Evolutionary conservation across 2,329 filamentous ascomycete genomes (phyloP).

Genomic region (Pseudocercospora pini-densiflorae): DNA sequence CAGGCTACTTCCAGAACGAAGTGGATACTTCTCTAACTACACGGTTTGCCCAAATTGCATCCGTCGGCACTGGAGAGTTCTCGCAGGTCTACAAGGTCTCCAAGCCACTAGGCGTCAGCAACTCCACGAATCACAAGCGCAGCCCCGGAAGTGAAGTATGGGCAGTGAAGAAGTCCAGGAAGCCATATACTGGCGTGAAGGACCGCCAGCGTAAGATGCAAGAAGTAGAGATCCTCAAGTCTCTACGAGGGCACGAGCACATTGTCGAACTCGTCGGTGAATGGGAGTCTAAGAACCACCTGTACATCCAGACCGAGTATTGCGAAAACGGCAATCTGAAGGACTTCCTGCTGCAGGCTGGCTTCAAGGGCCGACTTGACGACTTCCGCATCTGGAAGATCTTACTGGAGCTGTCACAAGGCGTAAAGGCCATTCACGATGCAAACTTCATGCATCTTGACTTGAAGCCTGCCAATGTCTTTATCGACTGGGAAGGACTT

Average conservation of each 20-base stretch:
- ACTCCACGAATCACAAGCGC: conserved; percentile 17
- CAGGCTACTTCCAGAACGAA: conserved; percentile 70
- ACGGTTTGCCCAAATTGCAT: conserved; percentile 80
- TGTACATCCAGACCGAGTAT: conserved; percentile 98
- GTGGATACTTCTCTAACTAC: conserved; percentile 74
- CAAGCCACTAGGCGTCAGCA: conserved; percentile 43
- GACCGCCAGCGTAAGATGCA: conserved; percentile 84
- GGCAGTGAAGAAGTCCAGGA: conserved; percentile 91
- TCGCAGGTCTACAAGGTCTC: conserved; percentile 87
- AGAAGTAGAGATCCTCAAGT: conserved; percentile 79
- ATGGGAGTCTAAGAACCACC: conserved; percentile 83
- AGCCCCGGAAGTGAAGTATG: conserved; percentile 59
- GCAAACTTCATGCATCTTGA: conserved; percentile 85
- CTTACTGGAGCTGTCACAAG: conserved; percentile 79
- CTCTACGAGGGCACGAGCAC: conserved; percentile 80
- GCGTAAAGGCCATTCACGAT: conserved; percentile 87
- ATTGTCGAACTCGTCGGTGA: conserved; percentile 81
- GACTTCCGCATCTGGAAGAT: conserved; percentile 99
- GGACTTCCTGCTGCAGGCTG: conserved; percentile 80
- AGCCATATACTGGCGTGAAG: conserved; percentile 74
- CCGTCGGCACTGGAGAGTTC: conserved; percentile 87
- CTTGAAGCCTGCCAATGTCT: conserved; percentile 81
- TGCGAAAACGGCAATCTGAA: conserved; percentile 94
- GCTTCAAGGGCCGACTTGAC: conserved; percentile 83
- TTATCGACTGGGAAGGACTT: conserved; percentile 79